Percentiles rank a stretch among this genome's conserved stretches.
phyloP scores from a whole-genome alignment of 2,329 filamentous ascomycete genomes.

The Penicillium expansum region DNA sequence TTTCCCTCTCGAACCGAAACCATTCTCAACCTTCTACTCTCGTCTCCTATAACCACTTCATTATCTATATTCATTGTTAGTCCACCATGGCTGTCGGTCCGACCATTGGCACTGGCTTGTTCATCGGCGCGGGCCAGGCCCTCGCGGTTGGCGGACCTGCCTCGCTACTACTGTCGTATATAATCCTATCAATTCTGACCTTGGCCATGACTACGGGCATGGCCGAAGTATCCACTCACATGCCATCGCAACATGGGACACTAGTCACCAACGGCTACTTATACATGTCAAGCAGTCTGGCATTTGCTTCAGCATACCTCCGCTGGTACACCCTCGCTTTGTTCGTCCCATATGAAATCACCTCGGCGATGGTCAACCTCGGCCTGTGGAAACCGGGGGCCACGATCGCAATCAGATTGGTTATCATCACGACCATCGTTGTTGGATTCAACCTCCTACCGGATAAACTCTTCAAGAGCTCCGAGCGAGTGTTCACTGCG shows the following conservation, averaged over 20 bases:
- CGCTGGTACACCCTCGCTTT: constrained; percentile 49
- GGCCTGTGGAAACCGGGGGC: constrained; percentile 54
- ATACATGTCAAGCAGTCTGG: constrained; percentile 40
- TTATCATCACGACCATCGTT: constrained; percentile 58
- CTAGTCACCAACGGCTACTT: constrained; percentile 42
- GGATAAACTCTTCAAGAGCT: constrained; percentile 49
- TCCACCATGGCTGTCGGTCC: constrained; percentile 54
- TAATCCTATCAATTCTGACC: constrained; percentile 47
- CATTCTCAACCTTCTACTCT: neutral
- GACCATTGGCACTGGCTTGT: constrained; percentile 56
- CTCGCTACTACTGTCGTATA: constrained; percentile 52
- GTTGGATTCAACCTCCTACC: constrained; percentile 49
- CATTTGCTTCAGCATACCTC: constrained; percentile 40
- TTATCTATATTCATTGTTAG: constrained; percentile 23
- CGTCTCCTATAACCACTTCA: neutral
- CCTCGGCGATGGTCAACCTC: constrained; percentile 63
- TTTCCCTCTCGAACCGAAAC: neutral
- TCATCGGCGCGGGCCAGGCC: constrained; percentile 54
- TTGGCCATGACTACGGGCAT: constrained; percentile 49
- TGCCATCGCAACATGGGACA: constrained; percentile 38
- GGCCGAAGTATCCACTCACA: constrained; percentile 41
- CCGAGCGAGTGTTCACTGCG: constrained; percentile 50
- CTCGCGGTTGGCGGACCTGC: constrained; percentile 53
- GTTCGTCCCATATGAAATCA: constrained; percentile 58
- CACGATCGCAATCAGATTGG: constrained; percentile 45